Conservation (phyloP, 2,329 filamentous ascomycete genomes). For the Pyricularia pennisetigena region DNA sequence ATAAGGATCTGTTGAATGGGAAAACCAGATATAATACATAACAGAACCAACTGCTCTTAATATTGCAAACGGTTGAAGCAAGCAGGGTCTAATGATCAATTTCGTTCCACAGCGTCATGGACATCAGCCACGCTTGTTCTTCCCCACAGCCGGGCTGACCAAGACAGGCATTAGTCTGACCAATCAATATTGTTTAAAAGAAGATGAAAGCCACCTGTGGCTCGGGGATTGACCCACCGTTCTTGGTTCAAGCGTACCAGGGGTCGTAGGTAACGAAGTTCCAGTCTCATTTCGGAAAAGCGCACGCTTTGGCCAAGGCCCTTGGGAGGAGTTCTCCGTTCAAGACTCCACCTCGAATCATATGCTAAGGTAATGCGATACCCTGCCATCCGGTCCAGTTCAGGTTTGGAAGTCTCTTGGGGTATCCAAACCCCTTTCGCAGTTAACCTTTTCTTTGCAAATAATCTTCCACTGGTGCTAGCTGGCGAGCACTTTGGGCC, state of each 20-base stretch:
- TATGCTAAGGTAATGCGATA: not conserved
- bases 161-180: not conserved
- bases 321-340: not conserved
- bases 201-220: not conserved
- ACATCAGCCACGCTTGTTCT: not conserved
- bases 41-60: not conserved
- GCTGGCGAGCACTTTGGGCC: not conserved
- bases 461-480: not conserved
- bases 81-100: not conserved
- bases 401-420: not conserved
- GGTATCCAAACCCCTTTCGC: not conserved
- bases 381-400: not conserved
- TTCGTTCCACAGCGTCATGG: not conserved
- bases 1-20: not conserved
- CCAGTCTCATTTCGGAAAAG: not conserved
- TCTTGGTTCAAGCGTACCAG: not conserved
- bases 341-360: not conserved
- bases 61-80: not conserved
- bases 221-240: not conserved
- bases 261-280: not conserved
- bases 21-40: slow-evolving; percentile 1
- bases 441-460: not conserved
- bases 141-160: not conserved
- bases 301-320: not conserved
- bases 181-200: not conserved